phyloP scores from a whole-genome alignment of 768 basidiomycete genomes.

The Mycena chlorophos region DNA sequence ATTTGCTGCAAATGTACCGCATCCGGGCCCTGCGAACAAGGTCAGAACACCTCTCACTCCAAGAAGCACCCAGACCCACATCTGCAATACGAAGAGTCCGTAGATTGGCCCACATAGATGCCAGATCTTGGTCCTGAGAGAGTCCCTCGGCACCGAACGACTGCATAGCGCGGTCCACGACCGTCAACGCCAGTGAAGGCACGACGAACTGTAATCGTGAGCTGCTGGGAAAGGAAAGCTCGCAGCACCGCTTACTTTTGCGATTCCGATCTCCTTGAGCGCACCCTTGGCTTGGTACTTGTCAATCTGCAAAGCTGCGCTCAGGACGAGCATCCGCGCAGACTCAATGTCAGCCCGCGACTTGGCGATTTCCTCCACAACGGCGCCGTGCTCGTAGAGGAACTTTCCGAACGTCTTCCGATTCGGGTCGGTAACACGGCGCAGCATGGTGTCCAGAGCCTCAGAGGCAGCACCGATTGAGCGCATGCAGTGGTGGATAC shows the following conservation, averaged over 20 bases:
- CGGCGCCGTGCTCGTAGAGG: conserved; percentile 88
- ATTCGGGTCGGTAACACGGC: conserved; percentile 87
- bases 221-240: neutral
- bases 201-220: conserved; percentile 74
- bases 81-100: conserved; percentile 88
- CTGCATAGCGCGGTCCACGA: conserved; percentile 96
- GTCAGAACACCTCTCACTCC: conserved; percentile 7
- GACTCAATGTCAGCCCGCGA: conserved; percentile 92
- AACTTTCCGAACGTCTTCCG: conserved; percentile 94
- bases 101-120: conserved; percentile 72
- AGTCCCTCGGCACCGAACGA: conserved; percentile 95
- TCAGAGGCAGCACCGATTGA: conserved; percentile 86
- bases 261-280: conserved; percentile 95
- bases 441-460: conserved; percentile 84
- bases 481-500: conserved; percentile 97
- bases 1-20: conserved; percentile 97
- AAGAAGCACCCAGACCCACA: conserved; percentile 41
- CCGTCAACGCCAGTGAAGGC: conserved; percentile 82
- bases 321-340: conserved; percentile 83
- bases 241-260: conserved; percentile 62
- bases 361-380: conserved; percentile 87
- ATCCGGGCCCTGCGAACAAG: conserved; percentile 64
- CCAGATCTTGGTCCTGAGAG: conserved; percentile 85
- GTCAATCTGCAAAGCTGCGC: conserved; percentile 94
- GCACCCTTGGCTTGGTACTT: conserved; percentile 90